Conservation (phyloP, 108 stramenopile species). For the Cyclotella atomus region DNA sequence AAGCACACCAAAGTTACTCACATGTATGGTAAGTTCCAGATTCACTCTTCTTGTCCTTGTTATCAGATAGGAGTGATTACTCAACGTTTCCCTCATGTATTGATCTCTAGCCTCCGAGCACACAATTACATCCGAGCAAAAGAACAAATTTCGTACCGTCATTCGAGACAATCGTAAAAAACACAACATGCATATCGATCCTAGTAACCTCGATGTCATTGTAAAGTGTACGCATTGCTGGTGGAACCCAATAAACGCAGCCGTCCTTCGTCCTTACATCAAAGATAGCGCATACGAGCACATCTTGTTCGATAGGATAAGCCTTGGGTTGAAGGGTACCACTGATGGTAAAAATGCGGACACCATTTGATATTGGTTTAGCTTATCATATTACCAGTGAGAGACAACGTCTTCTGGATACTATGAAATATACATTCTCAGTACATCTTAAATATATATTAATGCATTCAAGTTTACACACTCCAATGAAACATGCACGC, state of each 20-base stretch:
- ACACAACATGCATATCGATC: conserved; percentile 88
- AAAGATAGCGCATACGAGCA: conserved; percentile 76
- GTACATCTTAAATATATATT: conserved; percentile 2
- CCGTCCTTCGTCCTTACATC: conserved; percentile 81
- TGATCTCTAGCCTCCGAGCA: conserved; percentile 80
- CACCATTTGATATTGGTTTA: conserved; percentile 28
- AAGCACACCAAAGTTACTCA: conserved; percentile 89
- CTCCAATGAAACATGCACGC: too few species aligned
- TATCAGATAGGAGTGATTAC: too few species aligned
- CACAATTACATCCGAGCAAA: conserved; percentile 83
- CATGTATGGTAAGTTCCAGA: conserved; percentile 77
- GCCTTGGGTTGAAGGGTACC: conserved; percentile 65
- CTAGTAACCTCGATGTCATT: conserved; percentile 89
- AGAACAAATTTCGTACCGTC: conserved; percentile 78
- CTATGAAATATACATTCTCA: neutral
- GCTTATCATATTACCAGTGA: neutral
- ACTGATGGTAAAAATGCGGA: conserved; percentile 53
- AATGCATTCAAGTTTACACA: neutral
- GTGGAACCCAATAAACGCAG: conserved; percentile 96
- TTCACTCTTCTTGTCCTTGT: too few species aligned
- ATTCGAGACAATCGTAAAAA: conserved; percentile 89
- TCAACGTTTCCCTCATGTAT: too few species aligned
- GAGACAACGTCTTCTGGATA: too few species aligned
- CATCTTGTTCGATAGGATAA: conserved; percentile 75
- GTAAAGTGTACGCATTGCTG: conserved; percentile 91